phyloP scores from a whole-genome alignment of 352 stramenopile species.

The Phytophthora fragariaefolia region DNA sequence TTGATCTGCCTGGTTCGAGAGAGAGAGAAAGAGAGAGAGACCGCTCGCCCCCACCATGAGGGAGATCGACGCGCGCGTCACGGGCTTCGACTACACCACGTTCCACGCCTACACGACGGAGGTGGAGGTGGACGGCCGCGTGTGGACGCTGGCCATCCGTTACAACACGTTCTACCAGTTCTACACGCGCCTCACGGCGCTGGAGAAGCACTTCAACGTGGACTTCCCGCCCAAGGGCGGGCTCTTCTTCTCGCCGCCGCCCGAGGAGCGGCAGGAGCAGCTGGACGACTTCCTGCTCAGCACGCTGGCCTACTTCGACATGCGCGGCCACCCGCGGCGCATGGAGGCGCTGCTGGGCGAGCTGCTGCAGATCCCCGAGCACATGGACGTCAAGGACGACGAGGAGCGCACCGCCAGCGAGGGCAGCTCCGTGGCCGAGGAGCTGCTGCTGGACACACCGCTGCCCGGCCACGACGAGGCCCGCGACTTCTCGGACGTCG shows the following conservation, averaged over 20 bases:
- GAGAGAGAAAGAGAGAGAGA: background rate
- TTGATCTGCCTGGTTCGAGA: conserved; percentile 13
- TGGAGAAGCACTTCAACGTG: conserved; percentile 62
- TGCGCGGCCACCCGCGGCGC: conserved; percentile 43
- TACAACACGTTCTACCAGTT: conserved; percentile 73
- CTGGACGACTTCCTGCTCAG: conserved; percentile 71
- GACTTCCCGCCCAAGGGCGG: conserved; percentile 69
- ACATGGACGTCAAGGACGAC: conserved; percentile 40
- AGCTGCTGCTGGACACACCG: conserved; percentile 35
- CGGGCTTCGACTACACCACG: conserved; percentile 49
- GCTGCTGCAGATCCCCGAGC: conserved; percentile 58
- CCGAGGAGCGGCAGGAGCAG: conserved; percentile 61
- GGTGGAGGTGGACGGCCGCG: conserved; percentile 45
- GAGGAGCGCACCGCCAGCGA: conserved; percentile 44
- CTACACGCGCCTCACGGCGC: conserved; percentile 53
- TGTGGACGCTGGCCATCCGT: conserved; percentile 60
- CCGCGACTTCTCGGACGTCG: conserved; percentile 20
- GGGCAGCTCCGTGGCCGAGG: conserved; percentile 38
- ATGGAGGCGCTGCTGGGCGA: conserved; percentile 58
- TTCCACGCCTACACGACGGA: conserved; percentile 58
- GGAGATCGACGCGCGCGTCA: conserved; percentile 51
- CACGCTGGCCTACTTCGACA: conserved; percentile 60
- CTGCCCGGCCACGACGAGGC: conserved; percentile 17
- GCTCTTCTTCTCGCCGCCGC: conserved; percentile 66
- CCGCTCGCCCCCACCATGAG: conserved; percentile 20